Evolutionary conservation across 2,329 filamentous ascomycete species (phyloP).

Genomic region (Aspergillus jensenii): DNA sequence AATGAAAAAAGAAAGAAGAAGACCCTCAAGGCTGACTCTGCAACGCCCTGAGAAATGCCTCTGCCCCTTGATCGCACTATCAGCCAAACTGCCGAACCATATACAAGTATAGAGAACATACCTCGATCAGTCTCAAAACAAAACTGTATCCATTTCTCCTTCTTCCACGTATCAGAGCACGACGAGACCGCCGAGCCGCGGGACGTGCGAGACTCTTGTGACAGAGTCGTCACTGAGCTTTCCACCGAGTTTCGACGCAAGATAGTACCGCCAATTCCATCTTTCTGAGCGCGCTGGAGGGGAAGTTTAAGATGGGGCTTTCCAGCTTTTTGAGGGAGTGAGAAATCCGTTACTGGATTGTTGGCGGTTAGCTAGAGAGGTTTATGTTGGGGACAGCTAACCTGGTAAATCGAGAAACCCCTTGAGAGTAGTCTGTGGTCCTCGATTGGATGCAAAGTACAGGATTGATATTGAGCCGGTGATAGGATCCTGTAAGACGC

Average conservation of each 20-base stretch:
- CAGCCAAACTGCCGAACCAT: not conserved
- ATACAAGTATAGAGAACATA: not conserved
- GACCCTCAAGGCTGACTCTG: too few species aligned
- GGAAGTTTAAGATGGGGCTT: not conserved
- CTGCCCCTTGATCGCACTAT: not conserved
- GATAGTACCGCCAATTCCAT: not conserved
- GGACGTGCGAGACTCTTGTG: constrained; percentile 4
- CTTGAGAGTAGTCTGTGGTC: not conserved
- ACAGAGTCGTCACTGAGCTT: constrained; percentile 5
- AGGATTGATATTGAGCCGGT: not conserved
- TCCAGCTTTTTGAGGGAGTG: not conserved
- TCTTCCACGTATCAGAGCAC: not conserved
- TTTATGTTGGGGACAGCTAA: not conserved
- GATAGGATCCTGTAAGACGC: constrained; percentile 2
- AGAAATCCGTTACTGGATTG: constrained; percentile 3
- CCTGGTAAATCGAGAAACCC: constrained; percentile 2
- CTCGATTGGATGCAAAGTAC: constrained; percentile 3
- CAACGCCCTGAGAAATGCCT: not conserved
- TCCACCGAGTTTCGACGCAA: constrained; percentile 11
- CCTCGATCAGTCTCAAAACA: constrained; percentile 3
- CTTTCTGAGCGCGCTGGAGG: not conserved
- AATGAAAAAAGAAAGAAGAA: too few species aligned
- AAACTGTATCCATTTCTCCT: constrained; percentile 6
- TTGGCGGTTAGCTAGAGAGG: not conserved
- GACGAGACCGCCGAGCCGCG: not conserved